Base-by-base conservation (phyloP, 129 eudicot species). In the Silybum marianum region DNA sequence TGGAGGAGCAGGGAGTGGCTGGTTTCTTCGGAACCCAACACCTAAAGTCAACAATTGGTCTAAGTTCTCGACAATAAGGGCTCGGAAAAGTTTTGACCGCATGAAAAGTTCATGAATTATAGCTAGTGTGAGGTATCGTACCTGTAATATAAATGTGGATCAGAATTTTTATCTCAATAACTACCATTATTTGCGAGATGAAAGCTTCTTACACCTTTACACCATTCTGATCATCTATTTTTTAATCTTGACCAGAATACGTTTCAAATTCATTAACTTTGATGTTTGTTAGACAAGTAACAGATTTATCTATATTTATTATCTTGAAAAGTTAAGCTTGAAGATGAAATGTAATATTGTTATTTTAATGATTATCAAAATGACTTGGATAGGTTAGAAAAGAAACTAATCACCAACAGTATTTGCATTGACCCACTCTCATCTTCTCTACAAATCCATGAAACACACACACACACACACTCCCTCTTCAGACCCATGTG, bases 41-140 rank as follows among this genome's bases (percentile, higher is more conserved):
- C 97, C 87, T 82, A 93, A 88, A 73, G 89, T 93, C 73, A 96
- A 84, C 68, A 96, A 89, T 42, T 84, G 91, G 72, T 96, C 99
- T 82, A 96, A 83, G 65, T 91, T 90, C 88, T 90, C 97, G 68
- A 90, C 90, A 63, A 96, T 78, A 36, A 96, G 89, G 51, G 87
- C 90, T 85, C 99, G 87, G 73, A 93, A 95, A 34, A 90, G 92
- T 87, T 91, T 96, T 75, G 99, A 96, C 65, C 98, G 90, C 98
- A 93, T 96, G 80, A 96, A 91, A 28, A 96, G 83, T 83, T 93
- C 98, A 80, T 96, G 96, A 24, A 96, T 93, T 84, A 96, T 93
- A 83, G 85, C 85, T 66, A 96, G 87, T 16, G 98, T 65, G 9
- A 96, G 93, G 75, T 85, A 96, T 73, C 99, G 90, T 40, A 96